Conservation (phyloP, 805 yeast genomes). For the Monosporozyma siamensis region DNA sequence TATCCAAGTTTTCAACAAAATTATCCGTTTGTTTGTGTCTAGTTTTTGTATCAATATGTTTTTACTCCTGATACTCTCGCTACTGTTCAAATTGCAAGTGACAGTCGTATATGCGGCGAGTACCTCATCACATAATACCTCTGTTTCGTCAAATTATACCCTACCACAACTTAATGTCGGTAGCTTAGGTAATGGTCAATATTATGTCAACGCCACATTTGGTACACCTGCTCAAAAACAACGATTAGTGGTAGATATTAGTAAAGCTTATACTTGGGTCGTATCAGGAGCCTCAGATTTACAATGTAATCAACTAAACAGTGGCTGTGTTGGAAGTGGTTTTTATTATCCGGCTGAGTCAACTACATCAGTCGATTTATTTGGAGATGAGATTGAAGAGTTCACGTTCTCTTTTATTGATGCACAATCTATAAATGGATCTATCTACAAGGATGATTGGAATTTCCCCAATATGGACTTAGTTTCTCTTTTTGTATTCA, state of each 20-base stretch:
- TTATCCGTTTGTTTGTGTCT: too few species aligned
- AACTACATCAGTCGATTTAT: constrained; percentile 9
- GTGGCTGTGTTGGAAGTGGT: constrained; percentile 10
- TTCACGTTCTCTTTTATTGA: constrained; percentile 21
- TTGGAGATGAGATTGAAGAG: constrained; percentile 3
- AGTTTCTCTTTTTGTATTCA: not conserved
- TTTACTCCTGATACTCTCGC: too few species aligned
- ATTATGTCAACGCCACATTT: constrained; percentile 27
- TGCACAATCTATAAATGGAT: constrained; percentile 16
- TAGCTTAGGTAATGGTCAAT: constrained; percentile 16
- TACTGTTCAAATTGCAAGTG: too few species aligned
- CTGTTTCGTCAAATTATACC: not conserved
- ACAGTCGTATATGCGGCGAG: too few species aligned
- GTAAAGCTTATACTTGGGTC: constrained; percentile 34
- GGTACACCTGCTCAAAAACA: constrained; percentile 29
- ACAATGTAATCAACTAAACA: constrained; percentile 5
- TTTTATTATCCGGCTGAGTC: constrained; percentile 15
- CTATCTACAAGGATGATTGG: constrained; percentile 19
- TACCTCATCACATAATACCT: too few species aligned
- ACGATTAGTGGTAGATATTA: constrained; percentile 29
- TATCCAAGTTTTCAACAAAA: too few species aligned
- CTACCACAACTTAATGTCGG: constrained; percentile 21
- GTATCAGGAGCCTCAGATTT: constrained; percentile 12
- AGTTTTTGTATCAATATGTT: too few species aligned
- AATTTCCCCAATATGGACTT: constrained; percentile 8